Evolutionary conservation across 495 filamentous ascomycete species (phyloP).

Genomic region (Penicillium turbatum): DNA sequence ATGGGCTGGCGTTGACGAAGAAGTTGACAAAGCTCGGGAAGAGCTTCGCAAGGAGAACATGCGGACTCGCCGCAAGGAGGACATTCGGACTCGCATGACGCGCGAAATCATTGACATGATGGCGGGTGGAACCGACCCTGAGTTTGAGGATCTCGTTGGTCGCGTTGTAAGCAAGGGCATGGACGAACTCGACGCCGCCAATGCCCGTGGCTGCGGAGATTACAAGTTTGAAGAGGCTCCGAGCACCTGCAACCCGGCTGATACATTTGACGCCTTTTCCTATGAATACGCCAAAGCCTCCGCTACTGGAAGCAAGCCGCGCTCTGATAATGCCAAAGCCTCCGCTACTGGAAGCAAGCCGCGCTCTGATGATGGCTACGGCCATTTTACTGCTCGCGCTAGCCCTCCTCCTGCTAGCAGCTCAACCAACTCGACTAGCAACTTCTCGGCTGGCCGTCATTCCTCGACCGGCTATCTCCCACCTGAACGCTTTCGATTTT

Average conservation of each 20-base stretch:
- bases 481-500: too few species aligned
- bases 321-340: too few species aligned
- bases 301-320: neutral
- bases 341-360: neutral
- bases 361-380: too few species aligned
- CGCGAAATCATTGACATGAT: conserved; percentile 9
- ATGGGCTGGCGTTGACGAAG: conserved; percentile 8
- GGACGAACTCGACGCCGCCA: neutral
- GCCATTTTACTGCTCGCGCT: too few species aligned
- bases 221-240: neutral
- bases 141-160: neutral
- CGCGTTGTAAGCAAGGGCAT: neutral
- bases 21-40: conserved; percentile 12
- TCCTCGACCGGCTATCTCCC: neutral
- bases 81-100: conserved; percentile 11
- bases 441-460: too few species aligned
- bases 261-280: neutral
- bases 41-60: conserved; percentile 2
- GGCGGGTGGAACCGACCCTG: neutral
- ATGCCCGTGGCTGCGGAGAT: neutral
- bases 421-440: neutral
- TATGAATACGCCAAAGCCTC: neutral
- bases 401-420: neutral
- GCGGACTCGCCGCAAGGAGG: conserved; percentile 5
- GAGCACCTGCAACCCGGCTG: neutral